Conservation (phyloP, 2,329 filamentous ascomycete genomes). For the Trichophyton simii region DNA sequence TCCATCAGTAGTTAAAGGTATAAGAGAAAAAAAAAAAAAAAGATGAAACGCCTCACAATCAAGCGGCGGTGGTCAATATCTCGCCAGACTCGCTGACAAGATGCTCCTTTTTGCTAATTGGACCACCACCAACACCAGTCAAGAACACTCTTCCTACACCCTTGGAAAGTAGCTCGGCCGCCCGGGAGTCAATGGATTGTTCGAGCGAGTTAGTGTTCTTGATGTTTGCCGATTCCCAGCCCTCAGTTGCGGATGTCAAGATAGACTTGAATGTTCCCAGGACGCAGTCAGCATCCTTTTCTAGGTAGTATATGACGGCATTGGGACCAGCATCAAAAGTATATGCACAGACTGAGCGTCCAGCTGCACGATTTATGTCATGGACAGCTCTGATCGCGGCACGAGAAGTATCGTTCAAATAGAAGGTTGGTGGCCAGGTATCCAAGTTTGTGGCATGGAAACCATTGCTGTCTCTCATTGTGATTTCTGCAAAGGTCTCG, state of each 20-base stretch:
- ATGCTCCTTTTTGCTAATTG: constrained; percentile 64
- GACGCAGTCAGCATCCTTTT: constrained; percentile 60
- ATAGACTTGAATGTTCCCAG: constrained; percentile 65
- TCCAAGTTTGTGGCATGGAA: constrained; percentile 95
- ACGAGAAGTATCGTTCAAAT: constrained; percentile 86
- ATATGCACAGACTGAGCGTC: constrained; percentile 75
- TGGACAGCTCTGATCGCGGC: constrained; percentile 83
- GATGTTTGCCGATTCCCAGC: constrained; percentile 39
- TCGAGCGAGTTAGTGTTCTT: constrained; percentile 42
- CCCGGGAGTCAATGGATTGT: constrained; percentile 43
- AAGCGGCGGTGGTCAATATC: constrained; percentile 19
- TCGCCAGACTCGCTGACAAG: constrained; percentile 57
- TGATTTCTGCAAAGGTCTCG: constrained; percentile 71
- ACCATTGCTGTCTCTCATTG: constrained; percentile 92
- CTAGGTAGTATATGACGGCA: constrained; percentile 88
- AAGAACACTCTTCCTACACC: constrained; percentile 83
- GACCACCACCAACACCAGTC: constrained; percentile 84
- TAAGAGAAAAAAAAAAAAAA: not conserved
- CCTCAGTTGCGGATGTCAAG: constrained; percentile 50
- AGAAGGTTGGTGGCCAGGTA: constrained; percentile 95
- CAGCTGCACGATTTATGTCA: constrained; percentile 68
- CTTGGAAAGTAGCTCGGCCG: constrained; percentile 54
- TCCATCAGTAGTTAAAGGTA: not conserved
- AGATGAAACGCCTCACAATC: not conserved
- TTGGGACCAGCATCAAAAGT: constrained; percentile 97